A percentile compares a stretch with the other conserved stretches of the same genome.
Evolutionary conservation across 331 rosid species (phyloP).

Genomic region (Quercus phellos): DNA sequence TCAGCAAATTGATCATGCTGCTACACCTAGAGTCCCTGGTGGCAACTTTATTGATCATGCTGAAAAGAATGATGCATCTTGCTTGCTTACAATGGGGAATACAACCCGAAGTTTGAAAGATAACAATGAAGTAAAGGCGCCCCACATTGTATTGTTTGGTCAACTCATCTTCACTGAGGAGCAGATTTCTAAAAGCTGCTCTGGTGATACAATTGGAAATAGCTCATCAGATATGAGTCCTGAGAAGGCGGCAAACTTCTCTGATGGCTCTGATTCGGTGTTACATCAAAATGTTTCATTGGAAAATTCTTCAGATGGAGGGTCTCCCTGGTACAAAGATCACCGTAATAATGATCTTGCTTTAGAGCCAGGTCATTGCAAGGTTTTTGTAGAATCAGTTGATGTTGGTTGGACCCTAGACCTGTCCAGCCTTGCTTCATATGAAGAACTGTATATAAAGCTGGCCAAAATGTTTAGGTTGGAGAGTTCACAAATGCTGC

Average conservation of each 20-base stretch:
- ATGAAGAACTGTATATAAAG: conserved; percentile 38
- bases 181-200: conserved; percentile 45
- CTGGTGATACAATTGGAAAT: conserved; percentile 37
- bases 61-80: conserved; percentile 41
- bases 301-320: conserved; percentile 70
- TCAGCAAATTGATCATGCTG: conserved; percentile 36
- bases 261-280: conserved; percentile 52
- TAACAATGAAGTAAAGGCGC: conserved; percentile 45
- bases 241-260: conserved; percentile 44
- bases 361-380: conserved; percentile 45
- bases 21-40: conserved; percentile 31
- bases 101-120: conserved; percentile 45
- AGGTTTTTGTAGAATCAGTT: conserved; percentile 33
- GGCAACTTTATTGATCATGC: conserved; percentile 31
- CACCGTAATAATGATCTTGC: conserved; percentile 39
- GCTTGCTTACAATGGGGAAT: conserved; percentile 55
- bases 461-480: conserved; percentile 37
- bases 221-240: conserved; percentile 50
- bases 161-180: conserved; percentile 60
- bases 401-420: conserved; percentile 36
- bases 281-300: conserved; percentile 43
- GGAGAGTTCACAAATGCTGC: conserved; percentile 27
- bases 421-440: conserved; percentile 30
- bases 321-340: conserved; percentile 62
- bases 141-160: conserved; percentile 77